Conservation (phyloP, 257 asterid species). For the Scutellaria galericulata region DNA sequence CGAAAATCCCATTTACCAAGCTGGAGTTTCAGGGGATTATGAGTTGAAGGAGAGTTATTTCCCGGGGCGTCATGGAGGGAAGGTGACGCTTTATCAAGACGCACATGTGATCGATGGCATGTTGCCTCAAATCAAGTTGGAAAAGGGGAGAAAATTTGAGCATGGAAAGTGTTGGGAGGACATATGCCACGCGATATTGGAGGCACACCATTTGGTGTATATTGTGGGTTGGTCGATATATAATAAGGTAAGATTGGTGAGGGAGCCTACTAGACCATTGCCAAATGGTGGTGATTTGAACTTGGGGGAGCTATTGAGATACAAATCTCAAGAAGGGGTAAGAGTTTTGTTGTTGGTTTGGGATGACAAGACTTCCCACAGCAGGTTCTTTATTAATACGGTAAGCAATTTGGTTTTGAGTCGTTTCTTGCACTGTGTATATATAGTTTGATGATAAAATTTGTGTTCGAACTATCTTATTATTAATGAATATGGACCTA, state of each 20-base stretch:
- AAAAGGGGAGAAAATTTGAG: conserved; percentile 40
- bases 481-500: not conserved
- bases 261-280: conserved; percentile 62
- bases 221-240: conserved; percentile 65
- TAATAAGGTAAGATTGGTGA: conserved; percentile 55
- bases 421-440: conserved; percentile 18
- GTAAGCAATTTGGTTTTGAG: conserved; percentile 42
- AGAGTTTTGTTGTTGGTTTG: conserved; percentile 92
- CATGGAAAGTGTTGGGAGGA: conserved; percentile 68
- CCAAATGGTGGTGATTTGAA: conserved; percentile 86
- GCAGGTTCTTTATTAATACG: conserved; percentile 77
- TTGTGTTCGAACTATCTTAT: not conserved
- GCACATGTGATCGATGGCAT: conserved; percentile 55
- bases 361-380: conserved; percentile 97
- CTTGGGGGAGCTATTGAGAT: conserved; percentile 83
- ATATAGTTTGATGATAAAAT: conserved; percentile 11
- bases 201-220: conserved; percentile 61
- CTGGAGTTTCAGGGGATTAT: conserved; percentile 52
- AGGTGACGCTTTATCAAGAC: conserved; percentile 63
- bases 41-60: conserved; percentile 74
- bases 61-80: conserved; percentile 77
- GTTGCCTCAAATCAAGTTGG: conserved; percentile 52
- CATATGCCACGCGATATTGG: conserved; percentile 56
- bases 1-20: conserved; percentile 45
- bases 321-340: conserved; percentile 95